phyloP scores from a whole-genome alignment of 2,329 filamentous ascomycete species.

The Cladophialophora carrionii region DNA sequence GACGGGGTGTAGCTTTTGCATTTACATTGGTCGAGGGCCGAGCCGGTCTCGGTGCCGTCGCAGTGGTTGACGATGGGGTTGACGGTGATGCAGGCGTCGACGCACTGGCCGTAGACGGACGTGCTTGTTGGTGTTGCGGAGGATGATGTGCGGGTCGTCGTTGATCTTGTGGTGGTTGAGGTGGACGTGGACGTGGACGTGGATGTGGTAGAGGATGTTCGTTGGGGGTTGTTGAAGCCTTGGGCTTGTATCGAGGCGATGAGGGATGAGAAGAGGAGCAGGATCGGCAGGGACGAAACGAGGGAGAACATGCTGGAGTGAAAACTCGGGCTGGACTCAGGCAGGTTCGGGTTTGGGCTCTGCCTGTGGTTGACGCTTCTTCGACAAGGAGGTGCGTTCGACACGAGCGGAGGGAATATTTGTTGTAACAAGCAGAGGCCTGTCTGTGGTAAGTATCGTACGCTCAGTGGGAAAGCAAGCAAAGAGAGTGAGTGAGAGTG shows the following conservation, averaged over 20 bases:
- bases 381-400: too few species aligned
- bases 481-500: background rate
- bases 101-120: slow-evolving; percentile 9
- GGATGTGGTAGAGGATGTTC: background rate
- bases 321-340: background rate
- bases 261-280: slow-evolving; percentile 10
- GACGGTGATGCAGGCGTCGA: slow-evolving; percentile 12
- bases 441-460: too few species aligned
- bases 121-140: slow-evolving; percentile 1
- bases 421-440: too few species aligned
- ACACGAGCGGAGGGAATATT: too few species aligned
- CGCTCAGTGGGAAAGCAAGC: background rate
- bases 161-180: background rate
- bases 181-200: background rate
- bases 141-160: background rate
- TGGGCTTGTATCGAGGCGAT: slow-evolving; percentile 3
- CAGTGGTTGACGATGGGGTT: slow-evolving; percentile 22
- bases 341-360: too few species aligned
- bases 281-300: background rate
- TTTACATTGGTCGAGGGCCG: slow-evolving; percentile 26
- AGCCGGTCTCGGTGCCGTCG: slow-evolving; percentile 29
- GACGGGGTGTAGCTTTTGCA: slow-evolving; percentile 22
- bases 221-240: slow-evolving; percentile 5
- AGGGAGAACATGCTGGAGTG: background rate
- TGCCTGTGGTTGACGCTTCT: too few species aligned